Evolutionary conservation across 2,329 filamentous ascomycete species (phyloP), one percentile per base, ranked within the genome.

Genomic region (Setomelanomma holmii): DNA sequence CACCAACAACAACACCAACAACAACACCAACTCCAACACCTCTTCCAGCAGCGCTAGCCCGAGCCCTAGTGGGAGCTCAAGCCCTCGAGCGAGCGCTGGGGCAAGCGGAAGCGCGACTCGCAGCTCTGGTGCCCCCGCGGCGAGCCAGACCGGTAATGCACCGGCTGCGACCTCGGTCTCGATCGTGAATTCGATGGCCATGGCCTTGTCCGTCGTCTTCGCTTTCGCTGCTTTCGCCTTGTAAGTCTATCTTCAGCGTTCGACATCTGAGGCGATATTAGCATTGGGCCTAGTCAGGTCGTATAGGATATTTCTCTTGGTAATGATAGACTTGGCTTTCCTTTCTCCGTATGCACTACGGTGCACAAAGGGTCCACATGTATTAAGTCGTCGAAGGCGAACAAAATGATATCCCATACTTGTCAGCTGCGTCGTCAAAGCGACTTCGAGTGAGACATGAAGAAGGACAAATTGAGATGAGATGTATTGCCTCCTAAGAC

Each of bases 171-270:
- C 45, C 16, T 61, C 63, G 2, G 56, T 65, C 1, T 58, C 63
- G 5, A 36, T 56, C 6, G 49, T 61, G 16, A 66, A 66, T 56
- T 58, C 60, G 22, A 63, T 64, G 56, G 58, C 63, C 22, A 60
- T 69, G 56, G 61, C 50, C 10, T 43, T 69, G 34, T 68, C 66
- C 3, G 59, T 64, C n/a, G 56, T 68, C 43, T 66, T 68, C 21
- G 65, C 64, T 12, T 45, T 58, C 6, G 64, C 62, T 42, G 56
- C 60, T 19, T 68, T 63, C 61, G 56, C 61, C 8, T 53, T 67
- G 59, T 69, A 66, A 48, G 33, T 21, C 10, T 38, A 10, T 14
- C 8, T 4, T 8, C 17, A 12, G 24, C 36, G 19, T 10, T n/a
- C 39, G 47, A 40, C 16, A 35, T 52, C 30, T 48, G 22, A 22